A percentile compares a stretch with the other conserved stretches of the same genome.
These are phyloP conservation scores for Ceratonia siliqua DNA, from an alignment of 306 rosid genomes.

Conservation along the genomic window DNA sequence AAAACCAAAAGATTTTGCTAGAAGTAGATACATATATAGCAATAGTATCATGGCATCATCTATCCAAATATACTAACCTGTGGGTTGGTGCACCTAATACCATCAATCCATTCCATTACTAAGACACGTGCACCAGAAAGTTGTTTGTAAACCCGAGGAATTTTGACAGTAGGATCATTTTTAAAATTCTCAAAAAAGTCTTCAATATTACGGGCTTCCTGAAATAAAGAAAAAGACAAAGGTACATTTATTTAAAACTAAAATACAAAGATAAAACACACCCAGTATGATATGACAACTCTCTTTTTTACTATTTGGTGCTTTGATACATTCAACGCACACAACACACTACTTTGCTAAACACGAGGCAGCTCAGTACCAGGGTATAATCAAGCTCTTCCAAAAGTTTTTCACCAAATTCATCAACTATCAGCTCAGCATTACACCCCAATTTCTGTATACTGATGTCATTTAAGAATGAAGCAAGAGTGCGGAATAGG, in stretches of 20 bases:
- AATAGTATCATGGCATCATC: constrained; percentile 32
- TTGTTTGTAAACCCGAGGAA: constrained; percentile 81
- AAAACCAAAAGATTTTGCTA: constrained; percentile 20
- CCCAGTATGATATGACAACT: constrained; percentile 9
- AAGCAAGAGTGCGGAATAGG: constrained; percentile 91
- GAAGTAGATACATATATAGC: constrained; percentile 4
- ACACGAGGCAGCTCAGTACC: constrained; percentile 58
- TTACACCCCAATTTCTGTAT: constrained; percentile 93
- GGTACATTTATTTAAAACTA: constrained; percentile 11
- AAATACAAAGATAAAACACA: background rate
- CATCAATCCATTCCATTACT: constrained; percentile 99
- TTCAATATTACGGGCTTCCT: constrained; percentile 98
- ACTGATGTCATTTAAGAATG: constrained; percentile 87
- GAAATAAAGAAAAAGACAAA: constrained; percentile 37
- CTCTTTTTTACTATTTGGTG: background rate
- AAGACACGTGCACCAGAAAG: constrained; percentile 85
- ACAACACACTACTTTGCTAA: constrained; percentile 20
- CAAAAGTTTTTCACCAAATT: constrained; percentile 98
- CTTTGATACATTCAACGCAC: constrained; percentile 23
- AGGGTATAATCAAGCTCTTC: constrained; percentile 98
- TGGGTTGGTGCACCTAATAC: constrained; percentile 93
- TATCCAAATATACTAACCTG: constrained; percentile 59
- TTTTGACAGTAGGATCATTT: constrained; percentile 92
- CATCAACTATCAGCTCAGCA: constrained; percentile 98
- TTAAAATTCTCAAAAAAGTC: constrained; percentile 93